Evolutionary conservation across 441 rosid species (phyloP), one percentile per base, ranked within the genome.

Genomic region (Populus hybrid): DNA sequence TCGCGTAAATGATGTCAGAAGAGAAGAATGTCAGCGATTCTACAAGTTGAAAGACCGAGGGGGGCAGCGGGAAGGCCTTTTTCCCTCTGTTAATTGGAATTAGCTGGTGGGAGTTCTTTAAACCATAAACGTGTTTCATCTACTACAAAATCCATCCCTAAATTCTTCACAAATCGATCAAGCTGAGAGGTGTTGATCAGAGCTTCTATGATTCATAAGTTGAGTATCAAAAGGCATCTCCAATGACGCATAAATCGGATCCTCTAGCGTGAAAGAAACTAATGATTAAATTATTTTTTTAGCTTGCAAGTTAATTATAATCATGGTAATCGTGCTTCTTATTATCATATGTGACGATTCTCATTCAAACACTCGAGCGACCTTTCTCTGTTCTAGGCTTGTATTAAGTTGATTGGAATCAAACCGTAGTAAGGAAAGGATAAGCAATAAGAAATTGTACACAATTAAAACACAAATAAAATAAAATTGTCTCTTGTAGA

Each of bases 261-360:
- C 10, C 64, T 61, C 26, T 59, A 61, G 81, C 81, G 69, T 78
- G 81, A 56, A 65, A 73, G 33, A 74, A 63, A 56, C 20, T 28
- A 38, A 74, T 78, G 74, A 78, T 78, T 61, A 6, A 64, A 26
- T 61, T 2, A 21, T 33, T 33, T 33, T 33, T 33, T 6, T 29
- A 63, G 26, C 45, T n/a, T 35, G 10, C 63, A 29, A 5, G 50
- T 31, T 10, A 40, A 40, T 40, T 45, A 61, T 26, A 42, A 78
- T 72, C 36, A 66, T 66, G 36, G 6, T 20, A 50, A 6, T 72
- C 72, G 20, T 73, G 77, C 68, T 77, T 77, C 50, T 45, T 64
- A 14, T 42, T 77, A 53, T 45, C 45, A 29, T 77, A 6, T 35
- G 21, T 69, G 50, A 33, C 23, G 24, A 69, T 69, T 68, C 45